Evolutionary conservation across 768 basidiomycete species (phyloP), one percentile per base, ranked within the genome.

Genomic region (Amanita phalloides): DNA sequence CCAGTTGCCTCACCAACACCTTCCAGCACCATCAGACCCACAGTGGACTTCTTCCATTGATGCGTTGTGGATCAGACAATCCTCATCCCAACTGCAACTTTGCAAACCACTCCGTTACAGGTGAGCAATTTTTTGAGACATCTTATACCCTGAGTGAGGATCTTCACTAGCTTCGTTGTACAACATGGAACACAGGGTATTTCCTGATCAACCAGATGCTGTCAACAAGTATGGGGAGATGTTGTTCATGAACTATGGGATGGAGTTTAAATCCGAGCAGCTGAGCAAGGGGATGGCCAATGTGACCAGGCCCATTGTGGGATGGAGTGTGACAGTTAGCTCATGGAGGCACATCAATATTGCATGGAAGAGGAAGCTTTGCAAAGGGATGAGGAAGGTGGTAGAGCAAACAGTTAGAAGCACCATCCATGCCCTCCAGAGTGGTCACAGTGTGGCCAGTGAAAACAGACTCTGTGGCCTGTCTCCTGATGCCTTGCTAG

Each of bases 391-490:
- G 4, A 33, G 50, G 0, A 55, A 53, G 0, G 9, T 53, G 1
- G n/a, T 32, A 54, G 10, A 52, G 55, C 1, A 54, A 58, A 1
- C 6, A 7, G 6, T n/a, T 9, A 39, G 48, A 0, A 58, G 61
- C 1, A 53, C 58, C 0, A 32, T 64, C 0, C 53, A 60, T 11
- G 59, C 63, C 0, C 54, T 62, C 2, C 66, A 67, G 53, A 55
- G 55, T 20, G 63, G 64, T 0, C 66, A 69, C 46, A 55, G 39
- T 7, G 17, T 45, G 0, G 23, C 42, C 0, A 63, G 59, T 0
- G 66, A 68, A 32, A 62, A 64, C 26, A n/a, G 48, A 0, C 30
- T 63, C 2, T 68, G 68, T 57, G 66, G 66, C 0, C 41, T 68
- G 0, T 62, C 60, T n/a, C 47, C 57, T 0, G 59, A 65, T 14